Percentiles rank a stretch among this genome's conserved stretches.
These are phyloP conservation scores for Paraphaeosphaeria minitans DNA, from an alignment of 2,329 filamentous ascomycete species.

Conservation along the genomic window DNA sequence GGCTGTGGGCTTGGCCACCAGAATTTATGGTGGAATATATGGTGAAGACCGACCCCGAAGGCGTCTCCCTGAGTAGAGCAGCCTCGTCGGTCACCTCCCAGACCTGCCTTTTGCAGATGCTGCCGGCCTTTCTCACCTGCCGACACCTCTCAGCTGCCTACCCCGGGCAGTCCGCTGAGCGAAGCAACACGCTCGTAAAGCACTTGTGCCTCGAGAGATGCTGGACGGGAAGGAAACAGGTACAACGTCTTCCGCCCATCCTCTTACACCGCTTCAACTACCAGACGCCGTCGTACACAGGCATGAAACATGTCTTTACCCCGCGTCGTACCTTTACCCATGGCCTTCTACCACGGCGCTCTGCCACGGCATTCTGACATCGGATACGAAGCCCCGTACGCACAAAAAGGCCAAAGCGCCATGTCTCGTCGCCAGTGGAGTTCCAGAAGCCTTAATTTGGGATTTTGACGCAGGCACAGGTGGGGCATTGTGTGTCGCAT, in stretches of 20 bases:
- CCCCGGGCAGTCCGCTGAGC: not conserved
- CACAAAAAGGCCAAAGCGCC: constrained; percentile 1
- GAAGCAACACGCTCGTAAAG: not conserved
- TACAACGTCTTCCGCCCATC: not conserved
- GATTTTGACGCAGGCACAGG: constrained; percentile 9
- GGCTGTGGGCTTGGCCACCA: constrained; percentile 2
- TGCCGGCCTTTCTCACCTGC: constrained; percentile 1
- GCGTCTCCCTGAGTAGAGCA: constrained; percentile 3
- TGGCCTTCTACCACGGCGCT: constrained; percentile 3
- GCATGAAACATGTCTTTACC: not conserved
- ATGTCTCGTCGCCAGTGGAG: constrained; percentile 9
- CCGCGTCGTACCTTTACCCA: constrained; percentile 2
- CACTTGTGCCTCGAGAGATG: not conserved
- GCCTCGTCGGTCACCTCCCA: not conserved
- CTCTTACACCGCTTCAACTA: not conserved
- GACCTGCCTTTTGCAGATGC: constrained; percentile 7
- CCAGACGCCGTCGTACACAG: not conserved
- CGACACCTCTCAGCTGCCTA: not conserved
- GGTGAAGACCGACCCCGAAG: constrained; percentile 1
- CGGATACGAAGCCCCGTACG: constrained; percentile 5
- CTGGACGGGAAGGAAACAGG: not conserved
- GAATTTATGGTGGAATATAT: not conserved
- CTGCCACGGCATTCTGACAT: constrained; percentile 9
- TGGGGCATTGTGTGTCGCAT: constrained; percentile 8
- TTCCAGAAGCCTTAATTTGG: constrained; percentile 13